phyloP scores from a whole-genome alignment of 2,329 filamentous ascomycete species.

The Ophiostoma sp. region DNA sequence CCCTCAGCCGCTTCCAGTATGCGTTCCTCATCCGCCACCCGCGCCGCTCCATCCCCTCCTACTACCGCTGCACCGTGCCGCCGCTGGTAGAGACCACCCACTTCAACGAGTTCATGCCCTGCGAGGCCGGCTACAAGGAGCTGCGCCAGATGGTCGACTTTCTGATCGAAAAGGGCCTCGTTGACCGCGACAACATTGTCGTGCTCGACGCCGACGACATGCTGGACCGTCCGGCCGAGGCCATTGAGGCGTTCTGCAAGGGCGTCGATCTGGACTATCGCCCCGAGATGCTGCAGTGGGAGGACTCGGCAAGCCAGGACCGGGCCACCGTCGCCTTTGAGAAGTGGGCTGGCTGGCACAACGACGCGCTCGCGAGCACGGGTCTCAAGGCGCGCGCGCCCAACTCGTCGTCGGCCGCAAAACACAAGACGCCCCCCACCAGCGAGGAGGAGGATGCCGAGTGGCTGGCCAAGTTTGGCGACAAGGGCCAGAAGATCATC shows the following conservation, averaged over 20 bases:
- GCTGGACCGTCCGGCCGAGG: slow-evolving; percentile 72
- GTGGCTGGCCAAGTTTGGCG: slow-evolving; percentile 70
- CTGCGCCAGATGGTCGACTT: slow-evolving; percentile 84
- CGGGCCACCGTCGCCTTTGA: slow-evolving; percentile 72
- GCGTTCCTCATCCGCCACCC: slow-evolving; percentile 96
- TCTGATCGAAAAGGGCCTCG: slow-evolving; percentile 59
- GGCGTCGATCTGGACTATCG: slow-evolving; percentile 72
- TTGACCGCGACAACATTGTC: slow-evolving; percentile 70
- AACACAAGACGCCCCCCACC: slow-evolving; percentile 38
- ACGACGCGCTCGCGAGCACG: slow-evolving; percentile 82
- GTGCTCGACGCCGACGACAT: slow-evolving; percentile 92
- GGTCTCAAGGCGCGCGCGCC: slow-evolving; percentile 65
- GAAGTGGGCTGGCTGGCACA: slow-evolving; percentile 96
- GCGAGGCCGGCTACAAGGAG: slow-evolving; percentile 86
- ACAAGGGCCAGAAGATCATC: slow-evolving; percentile 64
- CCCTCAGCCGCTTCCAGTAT: slow-evolving; percentile 80
- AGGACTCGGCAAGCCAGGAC: slow-evolving; percentile 63
- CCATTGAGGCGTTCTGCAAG: slow-evolving; percentile 74
- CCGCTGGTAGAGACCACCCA: slow-evolving; percentile 77
- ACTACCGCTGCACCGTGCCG: slow-evolving; percentile 88
- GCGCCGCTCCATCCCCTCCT: slow-evolving; percentile 84
- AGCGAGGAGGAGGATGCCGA: slow-evolving; percentile 62
- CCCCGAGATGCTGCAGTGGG: slow-evolving; percentile 78
- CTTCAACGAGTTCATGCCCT: slow-evolving; percentile 79
- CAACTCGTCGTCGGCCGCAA: background rate